Base-by-base conservation (phyloP, 768 basidiomycete genomes). In the Phylloporus arenicola region DNA sequence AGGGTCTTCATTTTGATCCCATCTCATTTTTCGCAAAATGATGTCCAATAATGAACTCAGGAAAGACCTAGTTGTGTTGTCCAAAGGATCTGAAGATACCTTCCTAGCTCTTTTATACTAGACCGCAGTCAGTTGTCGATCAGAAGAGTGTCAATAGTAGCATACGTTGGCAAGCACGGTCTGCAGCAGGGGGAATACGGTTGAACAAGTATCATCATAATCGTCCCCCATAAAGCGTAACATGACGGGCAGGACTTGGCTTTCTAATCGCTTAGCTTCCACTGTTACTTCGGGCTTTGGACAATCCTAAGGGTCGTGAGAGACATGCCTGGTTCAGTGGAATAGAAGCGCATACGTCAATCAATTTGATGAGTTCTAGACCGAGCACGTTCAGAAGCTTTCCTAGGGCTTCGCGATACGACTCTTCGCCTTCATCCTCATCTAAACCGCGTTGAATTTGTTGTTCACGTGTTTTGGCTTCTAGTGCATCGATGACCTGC, bases 221-320 rank as follows among this genome's bases (percentile, higher is more conserved):
- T 85, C 77, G 62, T 98, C 96, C 9, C 85, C 86, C 72, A 98
- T 75, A 72, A 97, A 93, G 14, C 82, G 84, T 11, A 99, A 75
- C 73, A 92, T 78, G 31, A 92, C 75, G 2, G 93, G 91, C 16
- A 93, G 76, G 38, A 85, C 70, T 58, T 87, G 81, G 31, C 75
- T 71, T 46, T 92, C 73, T 61, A 88, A 71, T 24, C 67, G 68
- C 9, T 76, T 75, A 1, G 88, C 88, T 64, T 91, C 86, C 10
- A 75, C 63, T 3, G 81, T 76, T 34, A 89, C 65, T 12, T 77
- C 77, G 53, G 83, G 81, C 33, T 77, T 74, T 14, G 78, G 60
- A 51, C 70, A 76, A 43, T 88, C 86, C 86, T 90, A 22, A 13
- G 30, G 19, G 43, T 42, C 16, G 33, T 40, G 50, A 57, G 45